phyloP scores from a whole-genome alignment of 805 yeast genomes.

The Metschnikowia baotianmanensis region DNA sequence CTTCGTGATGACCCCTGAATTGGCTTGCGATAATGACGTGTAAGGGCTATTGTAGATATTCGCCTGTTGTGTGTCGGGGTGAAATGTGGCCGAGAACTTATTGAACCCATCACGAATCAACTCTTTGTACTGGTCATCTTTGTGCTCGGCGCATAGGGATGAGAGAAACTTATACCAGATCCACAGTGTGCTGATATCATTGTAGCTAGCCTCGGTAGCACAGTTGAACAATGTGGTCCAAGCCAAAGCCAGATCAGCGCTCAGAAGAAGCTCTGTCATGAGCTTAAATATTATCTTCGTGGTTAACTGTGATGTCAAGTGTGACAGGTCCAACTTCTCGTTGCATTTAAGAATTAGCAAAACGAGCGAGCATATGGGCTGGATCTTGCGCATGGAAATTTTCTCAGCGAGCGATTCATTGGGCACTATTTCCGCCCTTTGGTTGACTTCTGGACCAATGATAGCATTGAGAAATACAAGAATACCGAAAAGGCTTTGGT shows the following conservation, averaged over 20 bases:
- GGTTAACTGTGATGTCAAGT: constrained; percentile 2
- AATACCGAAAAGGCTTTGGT: constrained; percentile 8
- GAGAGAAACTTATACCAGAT: constrained; percentile 22
- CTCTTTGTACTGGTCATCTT: constrained; percentile 12
- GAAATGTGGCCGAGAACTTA: background rate
- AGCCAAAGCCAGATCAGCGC: constrained; percentile 13
- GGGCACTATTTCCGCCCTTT: background rate
- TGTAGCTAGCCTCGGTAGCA: constrained; percentile 31
- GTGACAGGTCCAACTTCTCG: constrained; percentile 1
- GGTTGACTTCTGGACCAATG: constrained; percentile 5
- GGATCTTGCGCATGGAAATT: constrained; percentile 10
- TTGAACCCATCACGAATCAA: constrained; percentile 26
- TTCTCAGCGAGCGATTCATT: constrained; percentile 9
- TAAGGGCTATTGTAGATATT: background rate
- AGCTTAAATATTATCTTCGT: background rate
- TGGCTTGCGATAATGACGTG: background rate
- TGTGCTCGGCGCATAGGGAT: constrained; percentile 15
- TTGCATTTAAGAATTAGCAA: constrained; percentile 12
- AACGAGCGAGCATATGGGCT: constrained; percentile 10
- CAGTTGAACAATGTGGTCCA: constrained; percentile 32
- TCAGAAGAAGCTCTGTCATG: background rate
- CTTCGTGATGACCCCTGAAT: constrained; percentile 9
- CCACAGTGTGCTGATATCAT: constrained; percentile 23
- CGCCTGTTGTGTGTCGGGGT: background rate
- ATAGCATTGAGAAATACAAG: constrained; percentile 6